Base-by-base conservation (phyloP, 768 basidiomycete species). In the Mycena polygramma region DNA sequence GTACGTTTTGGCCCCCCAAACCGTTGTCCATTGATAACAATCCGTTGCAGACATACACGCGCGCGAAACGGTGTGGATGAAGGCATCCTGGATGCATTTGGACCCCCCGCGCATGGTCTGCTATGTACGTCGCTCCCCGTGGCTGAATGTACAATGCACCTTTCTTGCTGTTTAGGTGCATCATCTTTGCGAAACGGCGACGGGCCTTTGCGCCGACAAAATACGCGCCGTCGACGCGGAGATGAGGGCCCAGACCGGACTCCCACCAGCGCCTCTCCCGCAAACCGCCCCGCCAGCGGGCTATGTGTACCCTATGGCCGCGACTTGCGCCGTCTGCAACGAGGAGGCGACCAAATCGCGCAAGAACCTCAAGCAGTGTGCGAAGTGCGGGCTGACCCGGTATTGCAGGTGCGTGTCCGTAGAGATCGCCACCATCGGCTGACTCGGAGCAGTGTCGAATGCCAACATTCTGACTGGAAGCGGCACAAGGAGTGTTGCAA, bases 401-500 rank as follows among this genome's bases (percentile, higher is more conserved):
- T 72, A 72, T 26, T 72, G 70, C 70, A 68, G 70, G 70, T 68
- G 8, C 17, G 70, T 63, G 30, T 7, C 6, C 22, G 7, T 30
- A 36, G 45, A 36, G 35, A 20, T 51, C n/a, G 8, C 30, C 30
- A 30, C 30, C 30, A 30, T 30, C 30, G 30, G 30, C 30, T 30
- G 6, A 30, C 30, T 17, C 24, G 1, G 9, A n/a, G 46, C 54
- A 70, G 72, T 17, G 72, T 69, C 60, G 68, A 69, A 1, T 73
- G 68, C 37, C 71, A 73, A 53, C 54, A 54, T 14, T 15, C 43
- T 14, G 71, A 73, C 54, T 73, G 71, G 71, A 49, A 7, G 11
- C 37, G 67, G 41, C 71, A 73, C 26, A 69, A 69, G 36, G 45
- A 36, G n/a, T 69, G 61, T 48, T 73, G 71, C 58, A 69, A 66